Percentiles rank a stretch among this genome's conserved stretches.
Evolutionary conservation across 805 yeast genomes (phyloP).

Genomic region (Schwanniomyces vanrijiae): DNA sequence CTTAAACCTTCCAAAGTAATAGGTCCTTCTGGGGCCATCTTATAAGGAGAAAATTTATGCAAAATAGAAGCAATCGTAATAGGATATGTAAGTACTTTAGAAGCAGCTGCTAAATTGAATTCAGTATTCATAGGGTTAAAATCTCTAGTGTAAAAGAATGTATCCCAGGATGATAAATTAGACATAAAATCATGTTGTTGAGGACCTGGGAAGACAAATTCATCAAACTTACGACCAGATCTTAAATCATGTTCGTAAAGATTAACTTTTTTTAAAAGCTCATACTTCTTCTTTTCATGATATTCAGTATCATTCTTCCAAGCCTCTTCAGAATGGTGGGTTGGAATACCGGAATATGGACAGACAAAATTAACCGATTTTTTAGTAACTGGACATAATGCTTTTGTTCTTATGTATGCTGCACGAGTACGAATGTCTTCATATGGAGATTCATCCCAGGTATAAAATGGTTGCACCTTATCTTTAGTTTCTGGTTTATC

Average conservation of each 20-base stretch:
- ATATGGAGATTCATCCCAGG: constrained; percentile 91
- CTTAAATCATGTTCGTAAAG: constrained; percentile 93
- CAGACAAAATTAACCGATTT: constrained; percentile 81
- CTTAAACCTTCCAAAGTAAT: constrained; percentile 89
- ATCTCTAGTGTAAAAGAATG: constrained; percentile 87
- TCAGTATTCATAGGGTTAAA: constrained; percentile 97
- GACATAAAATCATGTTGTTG: constrained; percentile 75
- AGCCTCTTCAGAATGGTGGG: constrained; percentile 87
- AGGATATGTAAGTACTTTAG: constrained; percentile 93
- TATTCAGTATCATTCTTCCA: constrained; percentile 81
- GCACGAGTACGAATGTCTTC: constrained; percentile 89
- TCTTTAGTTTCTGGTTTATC: constrained; percentile 28
- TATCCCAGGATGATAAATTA: constrained; percentile 86
- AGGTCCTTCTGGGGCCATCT: constrained; percentile 80
- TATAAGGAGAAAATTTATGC: constrained; percentile 85
- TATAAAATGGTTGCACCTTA: constrained; percentile 41
- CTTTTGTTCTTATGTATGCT: constrained; percentile 82
- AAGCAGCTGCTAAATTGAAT: constrained; percentile 91
- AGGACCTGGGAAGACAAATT: constrained; percentile 85
- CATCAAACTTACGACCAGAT: constrained; percentile 92
- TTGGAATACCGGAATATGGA: constrained; percentile 94
- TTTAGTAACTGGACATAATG: constrained; percentile 87
- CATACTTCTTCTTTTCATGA: constrained; percentile 65
- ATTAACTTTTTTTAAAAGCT: constrained; percentile 80
- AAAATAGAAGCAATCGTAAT: constrained; percentile 81